phyloP scores from a whole-genome alignment of 192 early-diverging fungal species.

The Gonapodya sp. region DNA sequence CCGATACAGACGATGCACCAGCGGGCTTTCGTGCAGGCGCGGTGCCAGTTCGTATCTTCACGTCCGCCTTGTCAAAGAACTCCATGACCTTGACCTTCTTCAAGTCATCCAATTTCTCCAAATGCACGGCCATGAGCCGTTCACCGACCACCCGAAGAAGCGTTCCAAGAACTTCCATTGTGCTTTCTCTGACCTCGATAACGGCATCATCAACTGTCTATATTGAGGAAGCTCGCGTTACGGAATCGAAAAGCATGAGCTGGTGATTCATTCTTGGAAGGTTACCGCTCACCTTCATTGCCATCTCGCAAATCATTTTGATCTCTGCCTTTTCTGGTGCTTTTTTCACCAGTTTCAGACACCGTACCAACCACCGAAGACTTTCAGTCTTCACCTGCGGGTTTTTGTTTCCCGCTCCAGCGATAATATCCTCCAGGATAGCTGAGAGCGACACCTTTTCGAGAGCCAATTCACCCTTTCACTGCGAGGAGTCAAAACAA shows the following conservation, averaged over 20 bases:
- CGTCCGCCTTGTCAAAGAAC: constrained; percentile 75
- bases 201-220: constrained; percentile 73
- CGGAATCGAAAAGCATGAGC: neutral
- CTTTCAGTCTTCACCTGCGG: constrained; percentile 78
- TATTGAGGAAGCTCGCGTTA: neutral
- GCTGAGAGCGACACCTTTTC: constrained; percentile 42
- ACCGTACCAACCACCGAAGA: constrained; percentile 61
- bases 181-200: constrained; percentile 69
- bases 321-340: constrained; percentile 69
- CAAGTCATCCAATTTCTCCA: constrained; percentile 79
- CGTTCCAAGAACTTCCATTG: constrained; percentile 78
- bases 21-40: neutral
- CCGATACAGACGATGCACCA: neutral
- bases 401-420: constrained; percentile 75
- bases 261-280: neutral
- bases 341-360: constrained; percentile 59
- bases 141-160: constrained; percentile 82
- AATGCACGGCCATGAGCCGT: constrained; percentile 51
- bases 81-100: constrained; percentile 83
- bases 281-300: constrained; percentile 39
- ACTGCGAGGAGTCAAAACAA: neutral
- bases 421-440: constrained; percentile 66
- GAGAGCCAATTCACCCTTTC: constrained; percentile 12
- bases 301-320: constrained; percentile 65
- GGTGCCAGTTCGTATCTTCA: constrained; percentile 32